These are phyloP conservation scores for Vitis hybrid DNA, from an alignment of 177 flowering plant genomes.

Conservation along the genomic window DNA sequence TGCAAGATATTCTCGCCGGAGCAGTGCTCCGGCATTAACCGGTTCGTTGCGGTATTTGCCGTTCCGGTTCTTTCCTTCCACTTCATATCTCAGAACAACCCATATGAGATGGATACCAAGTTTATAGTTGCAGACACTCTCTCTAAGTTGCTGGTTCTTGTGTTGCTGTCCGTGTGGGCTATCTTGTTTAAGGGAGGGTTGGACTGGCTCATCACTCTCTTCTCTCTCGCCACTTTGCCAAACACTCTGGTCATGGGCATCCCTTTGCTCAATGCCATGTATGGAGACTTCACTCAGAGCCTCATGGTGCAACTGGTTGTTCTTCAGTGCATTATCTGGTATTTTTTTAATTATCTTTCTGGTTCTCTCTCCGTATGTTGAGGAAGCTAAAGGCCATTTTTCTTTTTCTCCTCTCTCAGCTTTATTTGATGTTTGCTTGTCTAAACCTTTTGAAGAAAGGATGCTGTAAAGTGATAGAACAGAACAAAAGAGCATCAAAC, in stretches of 20 bases:
- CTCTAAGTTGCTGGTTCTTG: conserved; percentile 44
- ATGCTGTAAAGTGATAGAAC: background rate
- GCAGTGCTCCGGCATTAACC: conserved; percentile 68
- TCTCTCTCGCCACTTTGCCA: conserved; percentile 51
- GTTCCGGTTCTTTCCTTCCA: conserved; percentile 66
- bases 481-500: background rate
- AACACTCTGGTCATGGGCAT: conserved; percentile 62
- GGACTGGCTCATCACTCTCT: conserved; percentile 53
- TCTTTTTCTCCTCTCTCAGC: too few species aligned
- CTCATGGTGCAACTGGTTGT: conserved; percentile 62
- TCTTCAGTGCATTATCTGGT: conserved; percentile 70
- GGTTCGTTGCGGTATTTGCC: conserved; percentile 54
- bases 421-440: too few species aligned
- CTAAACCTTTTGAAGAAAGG: too few species aligned
- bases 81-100: conserved; percentile 64
- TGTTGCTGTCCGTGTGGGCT: conserved; percentile 41
- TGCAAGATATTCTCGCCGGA: conserved; percentile 56
- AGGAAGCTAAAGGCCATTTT: too few species aligned
- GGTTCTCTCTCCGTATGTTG: too few species aligned
- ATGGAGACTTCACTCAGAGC: conserved; percentile 45
- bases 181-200: conserved; percentile 28
- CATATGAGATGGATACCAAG: conserved; percentile 54
- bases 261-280: conserved; percentile 54
- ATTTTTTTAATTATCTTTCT: background rate
- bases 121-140: conserved; percentile 58